Evolutionary conservation across 1,139 yeast species (phyloP), one percentile per base, ranked within the genome.

Genomic region (Candida dubliniensis): DNA sequence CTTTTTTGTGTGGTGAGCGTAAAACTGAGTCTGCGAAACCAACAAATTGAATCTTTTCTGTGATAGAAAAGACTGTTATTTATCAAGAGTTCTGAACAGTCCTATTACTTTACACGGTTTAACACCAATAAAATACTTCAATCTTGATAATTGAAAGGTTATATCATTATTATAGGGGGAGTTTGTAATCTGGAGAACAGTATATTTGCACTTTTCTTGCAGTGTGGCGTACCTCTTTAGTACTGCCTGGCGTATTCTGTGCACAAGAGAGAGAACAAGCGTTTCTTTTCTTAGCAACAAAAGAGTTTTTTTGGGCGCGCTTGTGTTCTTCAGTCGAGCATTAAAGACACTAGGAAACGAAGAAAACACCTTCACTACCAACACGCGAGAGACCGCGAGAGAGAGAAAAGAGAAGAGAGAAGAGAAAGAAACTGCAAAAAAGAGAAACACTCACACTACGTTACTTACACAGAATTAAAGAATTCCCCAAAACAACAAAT

Each of bases 341-440:
- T 27, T 23, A 36, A 36, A 36, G 39, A 35, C 38, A 29, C 39
- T 8, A 18, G 24, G 24, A 34, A 11, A 35, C 31, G 27, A 36
- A 36, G 11, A 10, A 36, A 8, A 36, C 23, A 25, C 18, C 13
- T 7, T 11, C 8, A 12, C 13, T n/a, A n/a, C 15, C 31, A 12
- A 31, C 33, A 8, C 33, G 12, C 13, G 12, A 31, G 3, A 12
- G 33, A n/a, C 5, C 15, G 15, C 3, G 33, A 31, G 33, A 13
- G 12, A 13, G n/a, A 15, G 12, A 13, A 31, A 6, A 10, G 31
- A 31, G 33, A 31, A 15, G n/a, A 31, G 14, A 31, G 14, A 31
- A 13, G 8, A 31, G 33, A 31, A 12, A 31, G 33, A 31, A 13
- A 31, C 8, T 27, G 30, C 30, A 13, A 31, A 31, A 13, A 31